Percentiles rank a stretch among this genome's conserved stretches.
phyloP scores from a whole-genome alignment of 2,329 filamentous ascomycete genomes.

The Penicillium sp. region DNA sequence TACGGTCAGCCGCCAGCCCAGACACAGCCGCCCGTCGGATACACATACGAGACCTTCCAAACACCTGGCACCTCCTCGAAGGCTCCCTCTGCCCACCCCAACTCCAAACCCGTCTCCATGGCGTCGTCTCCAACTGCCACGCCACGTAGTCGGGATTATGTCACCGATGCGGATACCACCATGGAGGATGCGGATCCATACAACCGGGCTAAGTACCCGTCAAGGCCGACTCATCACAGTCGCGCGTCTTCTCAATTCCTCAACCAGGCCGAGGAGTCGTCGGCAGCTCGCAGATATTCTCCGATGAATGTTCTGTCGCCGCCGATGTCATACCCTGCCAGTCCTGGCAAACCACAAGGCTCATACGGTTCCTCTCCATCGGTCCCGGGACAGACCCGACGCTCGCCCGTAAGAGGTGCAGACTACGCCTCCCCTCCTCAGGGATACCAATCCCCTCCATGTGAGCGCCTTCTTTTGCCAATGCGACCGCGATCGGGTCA shows the following conservation, averaged over 20 bases:
- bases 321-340: slow-evolving; percentile 73
- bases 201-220: slow-evolving; percentile 80
- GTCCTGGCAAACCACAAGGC: slow-evolving; percentile 57
- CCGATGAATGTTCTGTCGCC: slow-evolving; percentile 91
- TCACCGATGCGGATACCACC: slow-evolving; percentile 70
- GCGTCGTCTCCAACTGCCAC: slow-evolving; percentile 61
- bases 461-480: slow-evolving; percentile 39
- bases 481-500: neutral
- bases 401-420: slow-evolving; percentile 74
- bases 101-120: slow-evolving; percentile 55
- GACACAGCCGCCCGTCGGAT: slow-evolving; percentile 59
- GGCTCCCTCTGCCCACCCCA: slow-evolving; percentile 39
- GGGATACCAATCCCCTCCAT: slow-evolving; percentile 61
- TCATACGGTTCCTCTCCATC: slow-evolving; percentile 57
- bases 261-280: slow-evolving; percentile 69
- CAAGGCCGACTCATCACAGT: slow-evolving; percentile 71
- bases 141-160: slow-evolving; percentile 64
- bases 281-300: slow-evolving; percentile 88
- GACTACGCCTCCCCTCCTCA: slow-evolving; percentile 61
- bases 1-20: slow-evolving; percentile 46
- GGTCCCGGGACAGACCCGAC: slow-evolving; percentile 57
- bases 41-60: slow-evolving; percentile 70
- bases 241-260: slow-evolving; percentile 74
- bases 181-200: slow-evolving; percentile 93
- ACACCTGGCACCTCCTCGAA: slow-evolving; percentile 38